Conservation (phyloP, 768 basidiomycete genomes). For the Plicaturopsis crispa region DNA sequence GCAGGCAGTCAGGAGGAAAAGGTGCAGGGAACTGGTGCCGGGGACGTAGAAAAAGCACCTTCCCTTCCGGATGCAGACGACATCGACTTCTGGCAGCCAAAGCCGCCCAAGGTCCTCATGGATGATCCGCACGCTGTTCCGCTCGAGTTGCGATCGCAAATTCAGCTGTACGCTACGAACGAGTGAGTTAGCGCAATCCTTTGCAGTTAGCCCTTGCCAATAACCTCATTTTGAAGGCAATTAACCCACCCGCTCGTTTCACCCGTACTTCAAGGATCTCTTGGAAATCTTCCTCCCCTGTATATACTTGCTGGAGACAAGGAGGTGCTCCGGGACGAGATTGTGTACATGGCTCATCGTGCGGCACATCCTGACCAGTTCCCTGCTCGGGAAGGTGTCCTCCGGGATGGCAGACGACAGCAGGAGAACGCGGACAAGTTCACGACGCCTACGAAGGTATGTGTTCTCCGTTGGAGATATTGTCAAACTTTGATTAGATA, state of each 20-base stretch:
- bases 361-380: conserved; percentile 66
- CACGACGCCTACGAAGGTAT: conserved; percentile 43
- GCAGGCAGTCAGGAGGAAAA: too few relatives aligned
- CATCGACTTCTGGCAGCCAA: conserved; percentile 38
- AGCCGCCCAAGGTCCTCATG: conserved; percentile 51
- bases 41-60: not conserved
- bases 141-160: conserved; percentile 51
- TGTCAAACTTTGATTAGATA: conserved; percentile 19
- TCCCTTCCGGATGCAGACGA: conserved; percentile 8
- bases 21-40: too few relatives aligned
- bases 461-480: not conserved
- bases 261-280: conserved; percentile 61
- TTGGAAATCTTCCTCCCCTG: conserved; percentile 71
- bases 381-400: conserved; percentile 48
- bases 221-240: conserved; percentile 28
- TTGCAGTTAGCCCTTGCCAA: not conserved
- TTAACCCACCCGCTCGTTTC: conserved; percentile 66
- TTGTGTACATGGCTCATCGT: conserved; percentile 71
- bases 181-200: conserved; percentile 35
- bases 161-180: conserved; percentile 73
- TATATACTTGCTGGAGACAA: conserved; percentile 68
- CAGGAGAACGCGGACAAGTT: conserved; percentile 43
- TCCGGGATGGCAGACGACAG: conserved; percentile 38
- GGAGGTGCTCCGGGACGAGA: conserved; percentile 73
- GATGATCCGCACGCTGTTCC: conserved; percentile 33